These are phyloP conservation scores for Teratosphaeria viscida DNA, from an alignment of 2,329 filamentous ascomycete species.

Conservation along the genomic window DNA sequence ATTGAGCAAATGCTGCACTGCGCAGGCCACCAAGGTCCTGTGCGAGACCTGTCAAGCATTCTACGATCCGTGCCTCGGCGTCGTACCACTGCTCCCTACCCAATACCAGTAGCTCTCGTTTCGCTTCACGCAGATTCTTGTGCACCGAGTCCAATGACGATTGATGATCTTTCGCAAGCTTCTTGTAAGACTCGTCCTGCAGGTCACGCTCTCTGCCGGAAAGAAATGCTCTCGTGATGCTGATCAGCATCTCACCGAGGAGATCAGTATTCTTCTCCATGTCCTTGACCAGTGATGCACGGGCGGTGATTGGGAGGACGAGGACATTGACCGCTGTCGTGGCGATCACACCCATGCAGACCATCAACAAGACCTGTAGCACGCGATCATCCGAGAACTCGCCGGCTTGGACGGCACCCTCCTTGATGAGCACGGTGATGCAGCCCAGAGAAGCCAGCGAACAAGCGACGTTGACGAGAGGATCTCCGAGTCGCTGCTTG, in stretches of 20 bases:
- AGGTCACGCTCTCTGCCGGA: slow-evolving; percentile 73
- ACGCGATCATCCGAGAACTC: slow-evolving; percentile 76
- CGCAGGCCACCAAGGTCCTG: slow-evolving; percentile 84
- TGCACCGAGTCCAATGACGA: slow-evolving; percentile 59
- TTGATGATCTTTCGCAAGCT: slow-evolving; percentile 48
- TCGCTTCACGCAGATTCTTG: slow-evolving; percentile 72
- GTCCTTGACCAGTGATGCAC: slow-evolving; percentile 48
- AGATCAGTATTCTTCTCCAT: slow-evolving; percentile 64
- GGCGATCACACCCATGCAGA: slow-evolving; percentile 64
- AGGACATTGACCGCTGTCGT: slow-evolving; percentile 66
- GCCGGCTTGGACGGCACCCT: slow-evolving; percentile 73
- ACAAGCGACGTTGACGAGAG: slow-evolving; percentile 47
- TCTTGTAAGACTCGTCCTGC: slow-evolving; percentile 54
- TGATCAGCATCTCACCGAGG: slow-evolving; percentile 68
- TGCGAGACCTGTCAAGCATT: slow-evolving; percentile 72
- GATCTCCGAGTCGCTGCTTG: slow-evolving; percentile 28
- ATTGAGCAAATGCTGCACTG: slow-evolving; percentile 82
- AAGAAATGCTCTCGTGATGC: slow-evolving; percentile 74
- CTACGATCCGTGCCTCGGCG: slow-evolving; percentile 64
- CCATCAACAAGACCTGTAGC: slow-evolving; percentile 70
- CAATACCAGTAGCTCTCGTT: slow-evolving; percentile 75
- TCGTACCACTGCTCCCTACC: slow-evolving; percentile 71
- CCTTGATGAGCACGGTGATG: slow-evolving; percentile 83
- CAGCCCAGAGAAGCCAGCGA: slow-evolving; percentile 80
- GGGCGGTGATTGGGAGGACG: slow-evolving; percentile 68